Evolutionary conservation across 768 basidiomycete species (phyloP), one percentile per base, ranked within the genome.

Genomic region (Pleurotus tuoliensis): DNA sequence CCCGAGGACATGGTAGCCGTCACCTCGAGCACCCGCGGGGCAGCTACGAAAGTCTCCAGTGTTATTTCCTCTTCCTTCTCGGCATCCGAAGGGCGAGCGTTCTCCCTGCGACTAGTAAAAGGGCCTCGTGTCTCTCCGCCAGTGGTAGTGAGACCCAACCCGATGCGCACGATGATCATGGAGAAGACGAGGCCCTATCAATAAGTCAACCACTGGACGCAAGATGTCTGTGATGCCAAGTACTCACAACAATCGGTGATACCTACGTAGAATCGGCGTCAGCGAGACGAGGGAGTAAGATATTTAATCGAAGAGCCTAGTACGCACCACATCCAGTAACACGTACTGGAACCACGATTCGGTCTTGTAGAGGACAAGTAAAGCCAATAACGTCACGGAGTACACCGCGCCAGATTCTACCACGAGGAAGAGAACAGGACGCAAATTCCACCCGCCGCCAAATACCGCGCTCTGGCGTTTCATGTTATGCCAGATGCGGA

Each of bases 111-210:
- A 8, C 47, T 48, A 15, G 25, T 15, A 24, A 48, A 48, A 6
- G 47, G 22, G 11, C 22, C 25, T 20, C 47, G 47, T 6, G 47
- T 52, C 30, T 54, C 56, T 38, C 60, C 60, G 24, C 24, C 59
- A 27, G 59, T 49, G 3, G 71, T 64, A n/a, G 47, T 48, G 24
- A 74, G 62, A 37, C 73, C 73, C 22, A 73, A 60, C 3, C 71
- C 75, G 44, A 75, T 67, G 24, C 73, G 72, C 45, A 75, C 70
- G 50, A 74, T 76, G 59, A 76, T 69, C 59, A 76, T 63, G 18
- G 72, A 72, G 61, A 76, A 76, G 0, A 73, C 73, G 37, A 71
- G 65, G 49, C 68, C 73, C 66, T 64, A 52, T 24, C 25, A 34
- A 15, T 55, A 30, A 22, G 18, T 11, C 49, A 13, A 38, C 13